Evolutionary conservation across 2,329 filamentous ascomycete genomes (phyloP).

Genomic region (Ophiocordyceps australis): DNA sequence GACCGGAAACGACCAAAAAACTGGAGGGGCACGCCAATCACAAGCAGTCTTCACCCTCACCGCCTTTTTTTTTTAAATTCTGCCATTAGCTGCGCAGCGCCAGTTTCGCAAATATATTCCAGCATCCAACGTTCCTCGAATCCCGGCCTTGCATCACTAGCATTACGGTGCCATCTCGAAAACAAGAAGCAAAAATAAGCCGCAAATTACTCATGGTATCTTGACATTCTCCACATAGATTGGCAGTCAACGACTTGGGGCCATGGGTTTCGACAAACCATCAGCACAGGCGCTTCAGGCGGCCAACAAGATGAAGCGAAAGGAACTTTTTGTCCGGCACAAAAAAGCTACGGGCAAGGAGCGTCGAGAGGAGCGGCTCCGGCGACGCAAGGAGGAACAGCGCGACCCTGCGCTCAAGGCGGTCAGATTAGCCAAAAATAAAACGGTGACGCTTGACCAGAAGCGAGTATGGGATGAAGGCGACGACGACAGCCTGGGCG

Average conservation of each 20-base stretch:
- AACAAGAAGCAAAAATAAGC: no score
- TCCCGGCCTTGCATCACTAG: no score
- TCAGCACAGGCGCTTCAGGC: slow-evolving; percentile 23
- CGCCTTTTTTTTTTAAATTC: no score
- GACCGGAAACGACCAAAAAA: no score
- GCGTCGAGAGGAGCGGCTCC: slow-evolving; percentile 60
- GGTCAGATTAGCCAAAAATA: slow-evolving; percentile 58
- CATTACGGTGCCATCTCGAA: no score
- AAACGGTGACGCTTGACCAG: slow-evolving; percentile 64
- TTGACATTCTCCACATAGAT: no score
- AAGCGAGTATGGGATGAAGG: slow-evolving; percentile 83
- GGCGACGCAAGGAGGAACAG: slow-evolving; percentile 68
- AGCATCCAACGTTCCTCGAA: no score
- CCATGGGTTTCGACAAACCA: slow-evolving; percentile 16
- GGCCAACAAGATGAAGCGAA: slow-evolving; percentile 63
- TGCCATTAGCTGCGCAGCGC: no score
- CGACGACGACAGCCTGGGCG: slow-evolving; percentile 39
- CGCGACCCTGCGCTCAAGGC: slow-evolving; percentile 61
- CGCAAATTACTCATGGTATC: no score
- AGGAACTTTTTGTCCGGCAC: slow-evolving; percentile 60
- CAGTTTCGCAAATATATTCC: no score
- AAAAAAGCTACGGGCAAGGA: slow-evolving; percentile 61
- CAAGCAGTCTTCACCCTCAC: no score
- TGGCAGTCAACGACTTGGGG: not conserved
- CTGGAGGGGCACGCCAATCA: no score